phyloP scores from a whole-genome alignment of 805 yeast species.

The Candida palmyrensis region DNA sequence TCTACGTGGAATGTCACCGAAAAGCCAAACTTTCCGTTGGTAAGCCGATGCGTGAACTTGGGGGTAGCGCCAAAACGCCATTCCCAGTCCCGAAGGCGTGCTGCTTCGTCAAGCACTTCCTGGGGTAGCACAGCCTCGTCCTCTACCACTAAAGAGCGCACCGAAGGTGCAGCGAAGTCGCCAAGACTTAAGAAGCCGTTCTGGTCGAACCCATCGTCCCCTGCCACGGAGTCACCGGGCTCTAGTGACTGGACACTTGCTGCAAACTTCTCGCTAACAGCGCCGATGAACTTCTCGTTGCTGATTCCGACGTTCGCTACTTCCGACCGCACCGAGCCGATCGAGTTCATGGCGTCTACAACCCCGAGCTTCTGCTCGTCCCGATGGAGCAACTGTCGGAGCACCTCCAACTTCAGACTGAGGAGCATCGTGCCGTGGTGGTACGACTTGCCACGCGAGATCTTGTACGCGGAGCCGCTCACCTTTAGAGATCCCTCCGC shows the following conservation, averaged over 20 bases:
- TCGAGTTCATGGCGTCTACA: slow-evolving; percentile 46
- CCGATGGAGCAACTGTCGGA: slow-evolving; percentile 56
- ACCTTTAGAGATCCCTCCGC: slow-evolving; percentile 45
- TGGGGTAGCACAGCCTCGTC: slow-evolving; percentile 16
- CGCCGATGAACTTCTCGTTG: slow-evolving; percentile 40
- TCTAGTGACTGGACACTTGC: slow-evolving; percentile 5
- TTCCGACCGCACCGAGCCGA: slow-evolving; percentile 76
- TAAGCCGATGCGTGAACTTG: slow-evolving; percentile 51
- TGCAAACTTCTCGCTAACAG: slow-evolving; percentile 37
- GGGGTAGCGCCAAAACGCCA: slow-evolving; percentile 84
- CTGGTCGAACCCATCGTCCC: slow-evolving; percentile 19
- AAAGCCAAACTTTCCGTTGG: slow-evolving; percentile 29
- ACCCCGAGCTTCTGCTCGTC: slow-evolving; percentile 33
- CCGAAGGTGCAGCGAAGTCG: slow-evolving; percentile 22
- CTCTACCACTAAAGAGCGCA: slow-evolving; percentile 15
- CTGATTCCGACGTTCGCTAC: slow-evolving; percentile 60
- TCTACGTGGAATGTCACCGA: slow-evolving; percentile 41
- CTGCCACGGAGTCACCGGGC: not conserved
- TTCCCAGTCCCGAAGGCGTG: slow-evolving; percentile 50
- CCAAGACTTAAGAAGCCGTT: slow-evolving; percentile 29
- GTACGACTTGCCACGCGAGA: slow-evolving; percentile 74
- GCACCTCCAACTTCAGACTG: slow-evolving; percentile 52
- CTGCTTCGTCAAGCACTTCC: slow-evolving; percentile 36
- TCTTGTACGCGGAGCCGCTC: slow-evolving; percentile 90
- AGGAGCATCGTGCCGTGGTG: slow-evolving; percentile 97